Evolutionary conservation across 306 rosid genomes (phyloP).

Genomic region (Dalbergia cultrata): DNA sequence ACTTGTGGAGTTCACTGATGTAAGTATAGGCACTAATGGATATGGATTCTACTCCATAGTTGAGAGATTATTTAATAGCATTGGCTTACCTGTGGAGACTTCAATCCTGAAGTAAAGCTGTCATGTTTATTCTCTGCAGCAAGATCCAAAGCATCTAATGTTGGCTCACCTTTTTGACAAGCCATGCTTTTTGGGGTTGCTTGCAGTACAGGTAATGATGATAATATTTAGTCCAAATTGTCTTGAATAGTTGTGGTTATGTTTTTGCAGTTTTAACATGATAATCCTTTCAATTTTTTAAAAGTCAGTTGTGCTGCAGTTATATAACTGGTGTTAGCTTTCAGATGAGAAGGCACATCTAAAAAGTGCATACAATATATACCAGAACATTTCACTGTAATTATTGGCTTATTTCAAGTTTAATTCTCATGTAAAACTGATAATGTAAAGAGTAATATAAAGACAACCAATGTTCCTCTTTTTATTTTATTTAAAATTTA

Average conservation of each 20-base stretch:
- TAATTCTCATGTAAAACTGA: neutral
- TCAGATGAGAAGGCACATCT: conserved; percentile 3
- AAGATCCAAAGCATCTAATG: conserved; percentile 69
- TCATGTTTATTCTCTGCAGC: conserved; percentile 55
- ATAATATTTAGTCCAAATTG: neutral
- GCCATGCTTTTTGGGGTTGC: conserved; percentile 88
- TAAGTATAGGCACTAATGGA: neutral
- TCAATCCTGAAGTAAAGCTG: conserved; percentile 33
- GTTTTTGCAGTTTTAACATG: conserved; percentile 22
- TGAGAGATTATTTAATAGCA: conserved; percentile 7
- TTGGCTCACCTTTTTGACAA: conserved; percentile 93
- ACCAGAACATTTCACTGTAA: neutral
- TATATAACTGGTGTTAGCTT: conserved; percentile 19
- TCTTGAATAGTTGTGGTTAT: conserved; percentile 9
- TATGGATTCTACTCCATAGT: conserved; percentile 10
- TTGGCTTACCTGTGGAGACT: conserved; percentile 11
- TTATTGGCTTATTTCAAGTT: conserved; percentile 9
- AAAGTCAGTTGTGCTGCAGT: neutral
- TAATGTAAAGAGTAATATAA: neutral
- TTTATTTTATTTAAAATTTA: too few relatives aligned
- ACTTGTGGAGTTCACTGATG: neutral
- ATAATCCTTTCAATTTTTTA: neutral
- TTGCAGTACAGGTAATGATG: conserved; percentile 78
- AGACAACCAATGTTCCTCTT: conserved; percentile 2
- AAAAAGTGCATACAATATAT: too few relatives aligned